Conservation (phyloP, 768 basidiomycete genomes). For the Lactifluus volemus region DNA sequence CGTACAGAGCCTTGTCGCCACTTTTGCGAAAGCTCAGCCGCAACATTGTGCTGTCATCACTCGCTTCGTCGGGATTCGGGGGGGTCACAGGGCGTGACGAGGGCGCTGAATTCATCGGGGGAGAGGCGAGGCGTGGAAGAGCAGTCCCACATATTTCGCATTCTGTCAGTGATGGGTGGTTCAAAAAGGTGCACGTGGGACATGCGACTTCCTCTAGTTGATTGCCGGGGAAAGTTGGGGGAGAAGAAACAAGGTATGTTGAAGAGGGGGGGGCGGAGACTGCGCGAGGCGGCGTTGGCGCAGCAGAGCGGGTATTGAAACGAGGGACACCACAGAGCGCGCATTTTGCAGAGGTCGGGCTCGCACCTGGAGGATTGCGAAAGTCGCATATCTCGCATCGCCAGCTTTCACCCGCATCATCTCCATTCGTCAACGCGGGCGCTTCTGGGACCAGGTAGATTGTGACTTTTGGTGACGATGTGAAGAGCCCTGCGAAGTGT, state of each 20-base stretch:
- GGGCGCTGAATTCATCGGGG: slow-evolving; percentile 45
- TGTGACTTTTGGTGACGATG: slow-evolving; percentile 83
- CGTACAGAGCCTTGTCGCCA: slow-evolving; percentile 79
- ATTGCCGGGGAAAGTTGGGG: slow-evolving; percentile 32
- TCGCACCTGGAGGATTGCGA: slow-evolving; percentile 69
- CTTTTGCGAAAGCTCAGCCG: slow-evolving; percentile 89
- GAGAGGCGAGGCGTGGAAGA: slow-evolving; percentile 34
- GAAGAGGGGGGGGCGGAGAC: slow-evolving; percentile 16
- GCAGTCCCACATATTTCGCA: slow-evolving; percentile 87
- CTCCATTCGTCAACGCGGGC: slow-evolving; percentile 20
- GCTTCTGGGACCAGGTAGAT: slow-evolving; percentile 42
- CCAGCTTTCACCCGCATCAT: slow-evolving; percentile 51
- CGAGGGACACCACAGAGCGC: slow-evolving; percentile 76
- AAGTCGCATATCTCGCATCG: slow-evolving; percentile 85
- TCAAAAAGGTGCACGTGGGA: slow-evolving; percentile 86
- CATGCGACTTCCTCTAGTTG: slow-evolving; percentile 47
- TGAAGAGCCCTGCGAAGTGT: slow-evolving; percentile 84
- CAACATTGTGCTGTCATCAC: slow-evolving; percentile 42
- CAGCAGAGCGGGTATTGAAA: slow-evolving; percentile 26
- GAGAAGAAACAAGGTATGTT: slow-evolving; percentile 31
- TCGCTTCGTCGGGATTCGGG: slow-evolving; percentile 28
- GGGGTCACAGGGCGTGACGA: slow-evolving; percentile 54
- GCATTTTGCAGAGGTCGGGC: slow-evolving; percentile 61
- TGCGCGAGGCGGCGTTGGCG: slow-evolving; percentile 19
- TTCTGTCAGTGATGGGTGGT: slow-evolving; percentile 57